Conservation (phyloP, 31 red algal genomes). For the Asparagopsis taxiformis region DNA sequence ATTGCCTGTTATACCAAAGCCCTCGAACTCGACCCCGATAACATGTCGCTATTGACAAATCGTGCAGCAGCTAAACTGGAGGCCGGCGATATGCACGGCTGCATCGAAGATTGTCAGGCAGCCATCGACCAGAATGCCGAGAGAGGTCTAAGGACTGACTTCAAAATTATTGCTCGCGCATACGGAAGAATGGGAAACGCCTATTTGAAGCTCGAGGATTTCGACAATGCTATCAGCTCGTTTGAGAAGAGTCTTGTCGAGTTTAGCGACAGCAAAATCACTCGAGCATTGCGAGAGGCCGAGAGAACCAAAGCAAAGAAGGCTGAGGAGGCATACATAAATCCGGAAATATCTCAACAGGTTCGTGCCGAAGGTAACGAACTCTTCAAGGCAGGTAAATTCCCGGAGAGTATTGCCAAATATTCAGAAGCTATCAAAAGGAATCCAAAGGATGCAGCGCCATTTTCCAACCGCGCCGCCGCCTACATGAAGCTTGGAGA, state of each 20-base stretch:
- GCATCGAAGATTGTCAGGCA: conserved; percentile 77
- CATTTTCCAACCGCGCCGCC: conserved; percentile 93
- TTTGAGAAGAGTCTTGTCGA: conserved; percentile 94
- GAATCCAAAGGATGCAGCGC: conserved; percentile 87
- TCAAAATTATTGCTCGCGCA: conserved; percentile 89
- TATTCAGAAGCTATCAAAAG: conserved; percentile 97
- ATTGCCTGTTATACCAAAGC: conserved; percentile 78
- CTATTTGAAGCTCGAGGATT: conserved; percentile 73
- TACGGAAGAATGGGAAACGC: conserved; percentile 92
- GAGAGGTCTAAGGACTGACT: conserved; percentile 82
- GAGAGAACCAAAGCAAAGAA: conserved; percentile 56
- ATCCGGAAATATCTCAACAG: conserved; percentile 69
- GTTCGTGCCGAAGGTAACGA: conserved; percentile 85
- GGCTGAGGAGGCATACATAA: conserved; percentile 85
- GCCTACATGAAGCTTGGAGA: conserved; percentile 98
- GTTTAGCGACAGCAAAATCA: conserved; percentile 67
- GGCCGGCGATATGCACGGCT: conserved; percentile 58
- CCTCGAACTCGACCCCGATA: conserved; percentile 74
- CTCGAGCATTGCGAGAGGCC: conserved; percentile 47
- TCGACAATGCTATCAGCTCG: conserved; percentile 62
- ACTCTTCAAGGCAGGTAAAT: conserved; percentile 83
- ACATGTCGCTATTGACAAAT: conserved; percentile 82
- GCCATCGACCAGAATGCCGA: conserved; percentile 81
- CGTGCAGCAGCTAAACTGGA: conserved; percentile 90
- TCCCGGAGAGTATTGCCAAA: conserved; percentile 86